Conservation (phyloP, 768 basidiomycete genomes). For the Gymnopilus junonius region DNA sequence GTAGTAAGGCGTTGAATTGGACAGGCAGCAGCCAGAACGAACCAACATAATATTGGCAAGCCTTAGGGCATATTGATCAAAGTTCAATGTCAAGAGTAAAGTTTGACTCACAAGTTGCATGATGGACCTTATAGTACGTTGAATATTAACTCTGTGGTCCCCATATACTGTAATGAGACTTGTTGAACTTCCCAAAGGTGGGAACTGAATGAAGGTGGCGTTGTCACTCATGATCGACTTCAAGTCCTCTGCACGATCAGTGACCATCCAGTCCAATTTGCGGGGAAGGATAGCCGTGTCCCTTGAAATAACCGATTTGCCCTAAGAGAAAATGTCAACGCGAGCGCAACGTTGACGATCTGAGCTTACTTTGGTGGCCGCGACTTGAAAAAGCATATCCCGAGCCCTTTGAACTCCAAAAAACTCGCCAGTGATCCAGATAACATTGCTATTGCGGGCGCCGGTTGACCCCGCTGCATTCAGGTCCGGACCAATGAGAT, state of each 20-base stretch:
- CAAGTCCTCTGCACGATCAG: constrained; percentile 94
- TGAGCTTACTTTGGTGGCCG: constrained; percentile 75
- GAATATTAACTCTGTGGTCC: constrained; percentile 92
- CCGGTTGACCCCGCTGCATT: constrained; percentile 41
- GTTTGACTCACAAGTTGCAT: constrained; percentile 84
- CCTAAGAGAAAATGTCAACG: constrained; percentile 47
- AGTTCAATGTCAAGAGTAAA: neutral
- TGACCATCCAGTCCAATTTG: constrained; percentile 98
- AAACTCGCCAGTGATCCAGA: constrained; percentile 98
- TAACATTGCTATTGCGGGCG: constrained; percentile 70
- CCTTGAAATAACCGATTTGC: constrained; percentile 86
- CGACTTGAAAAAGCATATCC: constrained; percentile 92
- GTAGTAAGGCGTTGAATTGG: constrained; percentile 90
- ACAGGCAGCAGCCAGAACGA: constrained; percentile 96
- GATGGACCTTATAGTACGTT: constrained; percentile 89
- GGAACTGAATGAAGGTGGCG: constrained; percentile 93
- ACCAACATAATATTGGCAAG: constrained; percentile 95
- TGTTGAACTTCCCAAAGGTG: constrained; percentile 89
- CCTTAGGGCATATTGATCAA: constrained; percentile 47
- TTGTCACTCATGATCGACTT: constrained; percentile 95
- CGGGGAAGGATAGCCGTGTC: constrained; percentile 95
- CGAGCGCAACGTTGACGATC: neutral
- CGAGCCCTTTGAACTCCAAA: constrained; percentile 94
- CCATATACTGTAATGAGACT: constrained; percentile 94
- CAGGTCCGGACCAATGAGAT: constrained; percentile 75